A percentile compares a stretch with the other conserved stretches of the same genome.
Conservation (phyloP, 768 basidiomycete species). For the Auricularia sp. region DNA sequence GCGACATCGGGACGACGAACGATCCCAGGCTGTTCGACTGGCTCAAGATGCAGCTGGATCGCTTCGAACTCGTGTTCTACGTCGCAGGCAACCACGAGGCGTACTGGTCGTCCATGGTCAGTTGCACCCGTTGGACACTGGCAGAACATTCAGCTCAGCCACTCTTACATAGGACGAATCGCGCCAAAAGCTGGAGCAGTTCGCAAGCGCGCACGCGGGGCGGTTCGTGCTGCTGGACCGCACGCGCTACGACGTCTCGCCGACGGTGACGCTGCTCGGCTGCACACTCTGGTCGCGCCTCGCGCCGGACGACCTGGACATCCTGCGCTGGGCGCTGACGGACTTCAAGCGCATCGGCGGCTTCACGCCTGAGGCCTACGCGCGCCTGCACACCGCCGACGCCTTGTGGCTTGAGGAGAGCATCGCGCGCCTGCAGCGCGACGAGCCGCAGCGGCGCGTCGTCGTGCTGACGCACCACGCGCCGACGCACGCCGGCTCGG, state of each 20-base stretch:
- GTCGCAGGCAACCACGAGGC: conserved; percentile 28
- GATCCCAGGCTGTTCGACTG: conserved; percentile 25
- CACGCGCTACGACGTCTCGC: conserved; percentile 25
- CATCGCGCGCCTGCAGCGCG: conserved; percentile 16
- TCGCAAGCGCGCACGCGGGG: conserved; percentile 9
- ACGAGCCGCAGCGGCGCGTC: conserved; percentile 23
- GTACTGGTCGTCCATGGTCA: conserved; percentile 6
- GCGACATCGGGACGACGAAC: conserved; percentile 27
- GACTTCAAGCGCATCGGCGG: conserved; percentile 26
- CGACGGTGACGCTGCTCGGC: conserved; percentile 28
- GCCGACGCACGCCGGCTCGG: conserved; percentile 26
- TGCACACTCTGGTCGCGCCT: conserved; percentile 32
- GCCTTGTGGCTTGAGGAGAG: conserved; percentile 24
- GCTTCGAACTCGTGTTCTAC: conserved; percentile 25
- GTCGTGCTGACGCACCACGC: conserved; percentile 34
- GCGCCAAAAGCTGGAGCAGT: conserved; percentile 1
- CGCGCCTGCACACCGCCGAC: conserved; percentile 21
- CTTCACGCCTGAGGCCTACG: conserved; percentile 18
- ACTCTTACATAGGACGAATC: conserved; percentile 11
- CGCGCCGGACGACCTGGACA: conserved; percentile 19
- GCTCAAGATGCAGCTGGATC: conserved; percentile 21
- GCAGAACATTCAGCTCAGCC: too few species aligned
- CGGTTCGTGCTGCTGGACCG: conserved; percentile 26
- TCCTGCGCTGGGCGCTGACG: conserved; percentile 20
- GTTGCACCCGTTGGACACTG: neutral